Conservation (phyloP, 352 stramenopile genomes). For the Globisporangium acanthophoron region DNA sequence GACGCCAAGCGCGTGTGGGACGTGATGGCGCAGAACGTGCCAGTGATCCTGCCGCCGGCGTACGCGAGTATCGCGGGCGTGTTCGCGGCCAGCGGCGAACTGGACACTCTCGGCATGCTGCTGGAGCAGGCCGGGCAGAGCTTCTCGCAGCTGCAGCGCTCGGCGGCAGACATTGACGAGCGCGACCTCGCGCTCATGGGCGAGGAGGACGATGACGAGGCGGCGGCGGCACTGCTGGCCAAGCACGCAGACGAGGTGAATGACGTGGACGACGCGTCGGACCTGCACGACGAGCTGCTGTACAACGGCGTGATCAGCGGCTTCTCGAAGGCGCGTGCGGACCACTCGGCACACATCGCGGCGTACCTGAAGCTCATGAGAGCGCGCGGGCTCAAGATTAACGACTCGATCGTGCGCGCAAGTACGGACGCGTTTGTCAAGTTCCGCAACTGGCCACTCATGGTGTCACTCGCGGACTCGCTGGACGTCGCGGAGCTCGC, state of each 20-base stretch:
- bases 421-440: constrained; percentile 66
- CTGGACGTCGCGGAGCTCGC: constrained; percentile 43
- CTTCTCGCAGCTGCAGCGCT: constrained; percentile 22
- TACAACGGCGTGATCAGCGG: constrained; percentile 80
- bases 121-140: constrained; percentile 47
- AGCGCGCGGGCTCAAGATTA: constrained; percentile 43
- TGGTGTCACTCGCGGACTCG: constrained; percentile 37
- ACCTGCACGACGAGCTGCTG: constrained; percentile 46
- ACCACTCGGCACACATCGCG: constrained; percentile 63
- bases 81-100: constrained; percentile 69
- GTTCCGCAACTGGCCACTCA: constrained; percentile 53
- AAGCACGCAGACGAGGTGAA: constrained; percentile 17
- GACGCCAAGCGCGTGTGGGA: constrained; percentile 73
- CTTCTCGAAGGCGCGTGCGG: constrained; percentile 64
- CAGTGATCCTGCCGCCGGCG: constrained; percentile 56
- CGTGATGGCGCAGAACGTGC: constrained; percentile 64
- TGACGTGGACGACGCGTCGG: constrained; percentile 20
- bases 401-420: constrained; percentile 70
- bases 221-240: constrained; percentile 14
- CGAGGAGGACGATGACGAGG: constrained; percentile 17
- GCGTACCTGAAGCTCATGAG: constrained; percentile 55
- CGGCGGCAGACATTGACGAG: constrained; percentile 21
- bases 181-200: constrained; percentile 1
- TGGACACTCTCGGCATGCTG: constrained; percentile 59
- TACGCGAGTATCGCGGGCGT: constrained; percentile 81